Conservation (phyloP, 805 yeast genomes). For the Metschnikowia cubensis region DNA sequence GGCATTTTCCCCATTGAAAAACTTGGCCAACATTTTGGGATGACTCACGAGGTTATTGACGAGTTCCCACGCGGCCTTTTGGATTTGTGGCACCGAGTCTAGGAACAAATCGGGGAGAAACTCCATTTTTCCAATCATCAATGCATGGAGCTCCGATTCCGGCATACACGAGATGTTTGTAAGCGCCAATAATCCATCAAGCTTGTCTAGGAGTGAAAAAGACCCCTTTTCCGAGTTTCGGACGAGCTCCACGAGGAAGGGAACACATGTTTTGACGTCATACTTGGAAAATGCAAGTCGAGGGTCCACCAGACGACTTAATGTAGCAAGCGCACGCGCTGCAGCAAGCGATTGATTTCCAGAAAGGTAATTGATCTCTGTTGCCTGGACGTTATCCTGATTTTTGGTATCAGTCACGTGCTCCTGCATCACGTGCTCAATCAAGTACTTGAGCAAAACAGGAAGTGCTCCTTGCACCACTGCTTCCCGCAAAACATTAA, state of each 20-base stretch:
- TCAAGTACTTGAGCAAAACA: constrained; percentile 36
- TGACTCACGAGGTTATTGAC: constrained; percentile 53
- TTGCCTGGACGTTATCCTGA: too few species aligned
- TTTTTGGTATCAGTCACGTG: constrained; percentile 18
- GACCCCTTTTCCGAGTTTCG: background rate
- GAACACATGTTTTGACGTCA: constrained; percentile 40
- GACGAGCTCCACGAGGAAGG: constrained; percentile 44
- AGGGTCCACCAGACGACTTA: constrained; percentile 45
- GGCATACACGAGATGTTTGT: constrained; percentile 58
- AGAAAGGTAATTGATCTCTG: too few species aligned
- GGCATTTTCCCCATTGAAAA: constrained; percentile 50
- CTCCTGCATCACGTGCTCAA: constrained; percentile 20
- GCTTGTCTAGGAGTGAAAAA: constrained; percentile 34
- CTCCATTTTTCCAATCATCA: constrained; percentile 43
- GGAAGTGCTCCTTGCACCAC: constrained; percentile 46
- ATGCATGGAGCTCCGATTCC: constrained; percentile 36
- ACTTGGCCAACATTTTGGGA: constrained; percentile 44
- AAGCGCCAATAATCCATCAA: constrained; percentile 58
- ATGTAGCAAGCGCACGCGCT: constrained; percentile 41
- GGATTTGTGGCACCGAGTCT: constrained; percentile 42
- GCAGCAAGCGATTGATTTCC: constrained; percentile 26
- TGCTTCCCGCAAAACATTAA: constrained; percentile 28
- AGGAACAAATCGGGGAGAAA: constrained; percentile 42
- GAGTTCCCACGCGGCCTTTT: constrained; percentile 60
- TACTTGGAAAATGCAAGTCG: constrained; percentile 35